Conservation (phyloP, 1,284 basidiomycete genomes). For the Cryptococcus sp. region DNA sequence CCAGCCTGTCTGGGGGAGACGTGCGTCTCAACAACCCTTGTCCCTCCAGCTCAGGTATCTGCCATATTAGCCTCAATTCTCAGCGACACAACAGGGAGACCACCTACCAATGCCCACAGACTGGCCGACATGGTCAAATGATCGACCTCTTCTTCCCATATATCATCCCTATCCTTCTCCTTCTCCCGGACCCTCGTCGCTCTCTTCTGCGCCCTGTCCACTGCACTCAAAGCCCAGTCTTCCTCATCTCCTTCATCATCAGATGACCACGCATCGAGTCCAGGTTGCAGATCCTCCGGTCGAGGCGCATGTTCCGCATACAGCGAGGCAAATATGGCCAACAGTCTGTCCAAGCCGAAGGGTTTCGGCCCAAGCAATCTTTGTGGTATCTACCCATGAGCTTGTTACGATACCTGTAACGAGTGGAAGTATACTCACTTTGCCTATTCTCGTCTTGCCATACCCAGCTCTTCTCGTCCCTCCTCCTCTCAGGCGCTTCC, state of each 20-base stretch:
- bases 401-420: not conserved
- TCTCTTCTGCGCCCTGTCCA: slow-evolving; percentile 14
- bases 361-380: slow-evolving; percentile 70
- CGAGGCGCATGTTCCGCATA: slow-evolving; percentile 68
- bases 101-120: slow-evolving; percentile 39
- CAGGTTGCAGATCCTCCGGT: slow-evolving; percentile 34
- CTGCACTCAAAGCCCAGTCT: slow-evolving; percentile 9
- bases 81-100: not conserved
- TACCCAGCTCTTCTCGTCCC: slow-evolving; percentile 46
- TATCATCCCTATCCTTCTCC: slow-evolving; percentile 55
- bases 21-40: slow-evolving; percentile 64
- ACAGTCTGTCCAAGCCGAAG: slow-evolving; percentile 74
- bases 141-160: slow-evolving; percentile 42
- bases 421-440: slow-evolving; percentile 20
- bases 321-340: slow-evolving; percentile 76
- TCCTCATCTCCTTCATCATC: slow-evolving; percentile 14
- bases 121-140: slow-evolving; percentile 34
- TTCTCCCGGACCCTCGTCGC: slow-evolving; percentile 60
- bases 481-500: slow-evolving; percentile 55
- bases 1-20: slow-evolving; percentile 52
- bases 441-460: slow-evolving; percentile 36
- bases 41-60: slow-evolving; percentile 67
- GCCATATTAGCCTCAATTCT: slow-evolving; percentile 35
- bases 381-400: slow-evolving; percentile 60
- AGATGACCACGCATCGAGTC: slow-evolving; percentile 7